Evolutionary conservation across 768 basidiomycete species (phyloP).

Genomic region (Trametes coccinea): DNA sequence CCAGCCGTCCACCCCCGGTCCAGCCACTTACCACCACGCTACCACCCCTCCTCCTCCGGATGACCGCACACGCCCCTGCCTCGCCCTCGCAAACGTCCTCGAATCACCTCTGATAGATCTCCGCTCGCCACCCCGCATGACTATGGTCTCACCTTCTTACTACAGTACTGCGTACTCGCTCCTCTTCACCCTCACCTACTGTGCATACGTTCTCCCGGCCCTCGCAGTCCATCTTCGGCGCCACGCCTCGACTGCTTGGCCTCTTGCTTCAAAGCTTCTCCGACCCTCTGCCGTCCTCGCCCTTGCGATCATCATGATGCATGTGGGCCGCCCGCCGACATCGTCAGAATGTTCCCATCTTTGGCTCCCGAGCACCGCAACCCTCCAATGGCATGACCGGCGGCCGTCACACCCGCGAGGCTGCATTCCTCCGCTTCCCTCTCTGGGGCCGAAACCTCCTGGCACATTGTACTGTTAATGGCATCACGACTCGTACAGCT

Average conservation of each 20-base stretch:
- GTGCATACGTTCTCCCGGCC: neutral
- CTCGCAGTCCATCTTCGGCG: neutral
- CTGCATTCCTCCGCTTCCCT: neutral
- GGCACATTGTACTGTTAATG: neutral
- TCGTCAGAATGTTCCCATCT: neutral
- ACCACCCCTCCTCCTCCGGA: neutral
- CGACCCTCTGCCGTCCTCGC: neutral
- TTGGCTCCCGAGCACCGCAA: neutral
- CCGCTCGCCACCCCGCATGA: slow-evolving; percentile 6
- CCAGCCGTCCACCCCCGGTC: neutral
- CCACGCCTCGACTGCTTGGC: neutral
- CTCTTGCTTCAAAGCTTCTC: neutral
- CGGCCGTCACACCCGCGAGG: neutral
- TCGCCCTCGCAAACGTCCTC: slow-evolving; percentile 13
- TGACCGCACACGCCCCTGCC: slow-evolving; percentile 1
- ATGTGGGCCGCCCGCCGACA: neutral
- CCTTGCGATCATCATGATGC: neutral
- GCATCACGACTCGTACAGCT: neutral
- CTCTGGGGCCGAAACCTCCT: neutral
- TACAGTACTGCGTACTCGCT: neutral
- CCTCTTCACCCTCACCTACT: neutral
- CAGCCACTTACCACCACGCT: neutral
- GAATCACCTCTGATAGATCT: slow-evolving; percentile 18
- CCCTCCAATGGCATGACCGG: neutral
- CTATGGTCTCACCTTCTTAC: neutral